Evolutionary conservation across 2,329 filamentous ascomycete species (phyloP), one percentile per base, ranked within the genome.

Genomic region (Nigrograna mackinnonii): DNA sequence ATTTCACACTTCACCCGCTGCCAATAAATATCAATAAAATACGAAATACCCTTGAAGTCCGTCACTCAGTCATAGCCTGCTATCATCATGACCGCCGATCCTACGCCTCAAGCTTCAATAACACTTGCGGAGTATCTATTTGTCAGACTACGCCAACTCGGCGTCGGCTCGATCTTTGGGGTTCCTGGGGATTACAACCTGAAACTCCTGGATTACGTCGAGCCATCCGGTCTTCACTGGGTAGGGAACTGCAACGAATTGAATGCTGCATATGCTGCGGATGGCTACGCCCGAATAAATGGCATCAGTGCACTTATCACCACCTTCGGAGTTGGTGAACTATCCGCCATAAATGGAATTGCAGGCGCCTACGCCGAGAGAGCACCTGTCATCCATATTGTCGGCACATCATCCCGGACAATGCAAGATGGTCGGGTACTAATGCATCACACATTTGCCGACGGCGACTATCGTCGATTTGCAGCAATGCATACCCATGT

Each of bases 361-460:
- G 86, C 86, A 4, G 87, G 86, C 14, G 80, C 85, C 33, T 89
- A 80, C 68, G 84, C 84, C 1, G 87, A 91, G 66, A 79, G 81
- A 55, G 83, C 88, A 3, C 84, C 86, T 4, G 74, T 90, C 6
- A 72, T 83, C 14, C 80, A 83, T 50, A 75, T 83, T 34, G 79
- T 82, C 9, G 54, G 54, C 17, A 66, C 41, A 59, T 62, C 39
- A 54, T 50, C 9, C 37, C 62, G 14, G 55, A 58, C 12, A 45
- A 54, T 31, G 54, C 55, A n/a, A 49, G 52, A 24, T 62, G 52
- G 26, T 45, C 44, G 49, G 46, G 22, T 17, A 32, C 39, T 17
- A 5, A 13, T 22, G 19, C n/a, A 39, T 12, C 12, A 31, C 22
- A 33, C 18, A 12, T 11, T 30, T n/a, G 16, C 16, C 6, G 13